Percentiles rank a stretch among this genome's conserved stretches.
phyloP scores from a whole-genome alignment of 2,329 filamentous ascomycete species.

The Verticillium isaacii region DNA sequence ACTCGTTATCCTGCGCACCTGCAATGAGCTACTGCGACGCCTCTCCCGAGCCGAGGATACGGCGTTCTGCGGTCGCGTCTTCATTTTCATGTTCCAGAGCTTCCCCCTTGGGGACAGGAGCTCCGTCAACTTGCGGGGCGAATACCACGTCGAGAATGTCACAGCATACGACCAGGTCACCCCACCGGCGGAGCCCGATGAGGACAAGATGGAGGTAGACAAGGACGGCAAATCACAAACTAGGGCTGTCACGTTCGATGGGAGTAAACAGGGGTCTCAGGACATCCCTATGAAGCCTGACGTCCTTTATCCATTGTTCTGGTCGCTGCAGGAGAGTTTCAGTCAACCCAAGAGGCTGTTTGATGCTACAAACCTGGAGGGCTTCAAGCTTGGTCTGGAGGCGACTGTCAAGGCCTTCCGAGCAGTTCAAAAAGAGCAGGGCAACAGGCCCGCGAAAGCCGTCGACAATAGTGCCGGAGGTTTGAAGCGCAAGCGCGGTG shows the following conservation, averaged over 20 bases:
- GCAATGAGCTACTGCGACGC: conserved; percentile 89
- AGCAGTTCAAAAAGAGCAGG: conserved; percentile 43
- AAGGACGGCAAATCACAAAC: conserved; percentile 25
- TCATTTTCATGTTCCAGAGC: conserved; percentile 97
- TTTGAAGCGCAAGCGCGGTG: conserved; percentile 65
- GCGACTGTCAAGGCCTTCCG: conserved; percentile 55
- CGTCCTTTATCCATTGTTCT: conserved; percentile 84
- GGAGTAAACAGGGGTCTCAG: conserved; percentile 32
- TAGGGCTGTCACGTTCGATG: conserved; percentile 40
- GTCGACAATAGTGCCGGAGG: conserved; percentile 60
- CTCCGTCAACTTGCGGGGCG: conserved; percentile 91
- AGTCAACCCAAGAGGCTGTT: conserved; percentile 86
- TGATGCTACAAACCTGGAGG: conserved; percentile 62
- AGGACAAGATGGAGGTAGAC: conserved; percentile 65
- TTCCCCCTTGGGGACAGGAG: conserved; percentile 96
- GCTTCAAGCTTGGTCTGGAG: conserved; percentile 75
- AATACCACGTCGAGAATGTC: conserved; percentile 93
- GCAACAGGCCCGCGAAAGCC: conserved; percentile 42
- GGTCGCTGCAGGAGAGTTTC: conserved; percentile 88
- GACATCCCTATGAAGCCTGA: conserved; percentile 61
- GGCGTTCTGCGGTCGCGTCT: conserved; percentile 93
- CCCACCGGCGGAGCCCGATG: conserved; percentile 18
- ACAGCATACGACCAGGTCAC: conserved; percentile 69
- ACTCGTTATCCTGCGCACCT: conserved; percentile 84
- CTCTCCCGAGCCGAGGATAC: conserved; percentile 96